phyloP scores from a whole-genome alignment of 2,329 filamentous ascomycete genomes.

The Colletotrichum ledebouriae region DNA sequence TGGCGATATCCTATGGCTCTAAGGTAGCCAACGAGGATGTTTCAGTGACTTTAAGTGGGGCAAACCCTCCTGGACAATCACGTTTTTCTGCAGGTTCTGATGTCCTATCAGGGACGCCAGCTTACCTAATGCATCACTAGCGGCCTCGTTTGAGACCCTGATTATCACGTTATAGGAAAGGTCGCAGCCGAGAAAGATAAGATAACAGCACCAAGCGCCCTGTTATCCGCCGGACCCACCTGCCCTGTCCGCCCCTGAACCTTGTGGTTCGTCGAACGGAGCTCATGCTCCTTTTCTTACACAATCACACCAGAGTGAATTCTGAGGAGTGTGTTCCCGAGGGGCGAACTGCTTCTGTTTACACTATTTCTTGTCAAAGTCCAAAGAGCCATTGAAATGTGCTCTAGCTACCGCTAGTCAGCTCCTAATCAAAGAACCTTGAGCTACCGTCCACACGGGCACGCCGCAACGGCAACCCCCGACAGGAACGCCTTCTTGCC shows the following conservation, averaged over 20 bases:
- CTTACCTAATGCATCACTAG: not conserved
- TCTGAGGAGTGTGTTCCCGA: not conserved
- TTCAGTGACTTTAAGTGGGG: not conserved
- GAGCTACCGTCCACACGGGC: too few relatives aligned
- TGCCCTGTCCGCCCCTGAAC: too few relatives aligned
- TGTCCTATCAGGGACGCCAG: not conserved
- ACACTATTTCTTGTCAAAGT: too few relatives aligned
- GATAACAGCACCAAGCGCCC: not conserved
- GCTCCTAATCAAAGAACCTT: too few relatives aligned
- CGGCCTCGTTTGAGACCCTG: not conserved
- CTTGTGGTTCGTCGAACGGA: not conserved
- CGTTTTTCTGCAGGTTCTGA: not conserved
- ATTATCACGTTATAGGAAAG: not conserved
- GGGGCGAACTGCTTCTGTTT: too few relatives aligned
- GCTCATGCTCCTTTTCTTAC: too few relatives aligned
- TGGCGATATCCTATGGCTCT: constrained; percentile 5
- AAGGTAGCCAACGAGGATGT: not conserved
- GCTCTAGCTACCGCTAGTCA: too few relatives aligned
- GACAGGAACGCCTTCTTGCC: too few relatives aligned
- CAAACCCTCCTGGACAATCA: not conserved
- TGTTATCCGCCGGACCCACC: too few relatives aligned
- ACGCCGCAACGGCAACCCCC: too few relatives aligned
- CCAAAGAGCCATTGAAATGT: too few relatives aligned
- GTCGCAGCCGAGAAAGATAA: not conserved
- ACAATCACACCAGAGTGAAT: too few relatives aligned